phyloP scores from a whole-genome alignment of 495 filamentous ascomycete genomes.

The Aspergillus avenaceus region DNA sequence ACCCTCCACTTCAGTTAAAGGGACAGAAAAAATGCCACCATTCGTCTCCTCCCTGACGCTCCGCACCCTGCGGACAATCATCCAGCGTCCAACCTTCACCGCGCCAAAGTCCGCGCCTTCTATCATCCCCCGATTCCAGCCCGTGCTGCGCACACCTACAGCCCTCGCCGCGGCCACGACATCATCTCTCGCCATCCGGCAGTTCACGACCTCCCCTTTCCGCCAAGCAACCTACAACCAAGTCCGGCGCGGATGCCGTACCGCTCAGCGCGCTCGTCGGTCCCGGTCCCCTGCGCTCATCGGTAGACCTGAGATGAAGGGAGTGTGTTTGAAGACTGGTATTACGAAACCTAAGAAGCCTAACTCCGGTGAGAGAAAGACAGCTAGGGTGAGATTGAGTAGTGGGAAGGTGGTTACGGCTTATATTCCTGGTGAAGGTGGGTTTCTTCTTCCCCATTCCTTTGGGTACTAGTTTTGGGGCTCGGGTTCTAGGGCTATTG shows the following conservation, averaged over 20 bases:
- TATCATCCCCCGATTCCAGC: constrained; percentile 31
- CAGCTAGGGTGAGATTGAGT: constrained; percentile 80
- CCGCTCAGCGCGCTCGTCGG: constrained; percentile 71
- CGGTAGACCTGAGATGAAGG: constrained; percentile 78
- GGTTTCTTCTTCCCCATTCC: constrained; percentile 15
- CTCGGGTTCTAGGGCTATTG: background rate
- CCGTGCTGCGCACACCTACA: constrained; percentile 31
- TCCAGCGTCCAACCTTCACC: constrained; percentile 24
- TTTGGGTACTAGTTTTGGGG: too few relatives aligned
- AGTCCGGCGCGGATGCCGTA: constrained; percentile 68
- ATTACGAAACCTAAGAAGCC: constrained; percentile 97
- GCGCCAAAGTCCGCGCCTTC: constrained; percentile 15
- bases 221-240: constrained; percentile 49
- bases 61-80: constrained; percentile 35
- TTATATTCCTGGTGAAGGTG: constrained; percentile 93
- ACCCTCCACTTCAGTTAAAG: too few relatives aligned
- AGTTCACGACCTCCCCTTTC: constrained; percentile 43
- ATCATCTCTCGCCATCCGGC: constrained; percentile 19
- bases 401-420: constrained; percentile 80
- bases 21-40: constrained; percentile 37
- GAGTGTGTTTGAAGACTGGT: constrained; percentile 88
- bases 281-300: constrained; percentile 79
- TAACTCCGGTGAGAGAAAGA: constrained; percentile 93
- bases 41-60: constrained; percentile 35
- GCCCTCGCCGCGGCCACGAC: constrained; percentile 10